Evolutionary conservation across 2,329 filamentous ascomycete species (phyloP), one percentile per base, ranked within the genome.

Genomic region (Colletotrichum brevisporum): DNA sequence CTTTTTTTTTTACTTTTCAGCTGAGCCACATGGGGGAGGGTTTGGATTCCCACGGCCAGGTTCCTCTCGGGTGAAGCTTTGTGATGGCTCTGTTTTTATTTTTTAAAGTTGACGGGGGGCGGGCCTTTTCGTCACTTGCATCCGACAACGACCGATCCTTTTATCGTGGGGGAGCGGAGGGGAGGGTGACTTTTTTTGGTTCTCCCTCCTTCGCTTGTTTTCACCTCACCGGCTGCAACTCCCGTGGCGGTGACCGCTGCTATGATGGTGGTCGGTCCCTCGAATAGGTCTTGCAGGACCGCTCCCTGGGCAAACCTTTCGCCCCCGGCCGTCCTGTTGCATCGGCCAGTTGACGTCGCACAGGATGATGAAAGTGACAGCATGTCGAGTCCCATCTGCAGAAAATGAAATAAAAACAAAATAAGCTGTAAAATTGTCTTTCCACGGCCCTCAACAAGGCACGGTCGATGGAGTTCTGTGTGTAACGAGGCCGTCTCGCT

Each of bases 331-430:
- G 45, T 54, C 21, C 51, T 48, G 36, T 51, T 24, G 6, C 36
- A 45, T 27, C 36, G 24, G 45, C 31, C 9, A 26, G 31, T 36
- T 56, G 21, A 66, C 18, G 62, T 69, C 26, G 62, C 21, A 69
- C 67, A 52, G 50, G 39, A 26, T 52, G 36, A 59, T 39, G 36
- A 60, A 58, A 67, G 36, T 43, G 55, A 56, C 67, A 67, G 63
- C 67, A 65, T 60, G 45, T 61, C 67, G 45, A 69, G 67, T 67
- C 62, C 39, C 48, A 24, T 65, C 55, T 65, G 66, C 60, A 65
- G 62, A 60, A 58, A 3, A 24, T 24, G 21, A 24, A 24, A 24
- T 24, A 24, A 24, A 24, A 24, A 24, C 21, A 24, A 24, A 36
- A 10, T 10, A 10, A 55, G 48, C 27, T 45, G 66, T 21, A 31